These are phyloP conservation scores for Diplodia scrobiculata DNA, from an alignment of 2,329 filamentous ascomycete genomes.

Conservation along the genomic window DNA sequence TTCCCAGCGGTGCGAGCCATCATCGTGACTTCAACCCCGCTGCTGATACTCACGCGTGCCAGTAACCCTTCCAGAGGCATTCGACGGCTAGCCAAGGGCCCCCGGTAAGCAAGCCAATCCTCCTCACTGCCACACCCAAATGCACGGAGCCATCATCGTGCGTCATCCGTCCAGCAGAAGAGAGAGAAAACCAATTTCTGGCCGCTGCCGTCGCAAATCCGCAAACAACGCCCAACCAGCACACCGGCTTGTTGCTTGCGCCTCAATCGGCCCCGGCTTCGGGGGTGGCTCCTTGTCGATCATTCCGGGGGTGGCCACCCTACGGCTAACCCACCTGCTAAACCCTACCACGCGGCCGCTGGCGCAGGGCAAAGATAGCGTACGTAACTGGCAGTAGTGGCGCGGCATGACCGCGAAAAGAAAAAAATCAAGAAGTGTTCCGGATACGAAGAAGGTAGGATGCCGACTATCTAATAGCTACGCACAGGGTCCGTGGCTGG, in stretches of 20 bases:
- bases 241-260: neutral
- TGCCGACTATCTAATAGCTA: no score
- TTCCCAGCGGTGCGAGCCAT: neutral
- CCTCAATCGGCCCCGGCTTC: slow-evolving; percentile 17
- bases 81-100: neutral
- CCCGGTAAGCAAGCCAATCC: neutral
- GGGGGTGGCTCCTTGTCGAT: slow-evolving; percentile 11
- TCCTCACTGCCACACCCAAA: neutral
- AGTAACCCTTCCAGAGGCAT: neutral
- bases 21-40: neutral
- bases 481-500: neutral
- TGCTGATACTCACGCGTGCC: slow-evolving; percentile 1
- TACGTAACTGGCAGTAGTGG: neutral
- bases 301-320: slow-evolving; percentile 22
- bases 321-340: neutral
- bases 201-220: neutral
- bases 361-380: neutral
- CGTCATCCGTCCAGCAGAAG: neutral
- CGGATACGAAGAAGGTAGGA: neutral
- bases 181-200: neutral
- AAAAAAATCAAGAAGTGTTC: no score
- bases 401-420: no score
- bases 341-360: neutral
- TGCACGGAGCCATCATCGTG: neutral
- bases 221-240: neutral